These are phyloP conservation scores for Alternaria sp. DNA, from an alignment of 2,329 filamentous ascomycete species.

Conservation along the genomic window DNA sequence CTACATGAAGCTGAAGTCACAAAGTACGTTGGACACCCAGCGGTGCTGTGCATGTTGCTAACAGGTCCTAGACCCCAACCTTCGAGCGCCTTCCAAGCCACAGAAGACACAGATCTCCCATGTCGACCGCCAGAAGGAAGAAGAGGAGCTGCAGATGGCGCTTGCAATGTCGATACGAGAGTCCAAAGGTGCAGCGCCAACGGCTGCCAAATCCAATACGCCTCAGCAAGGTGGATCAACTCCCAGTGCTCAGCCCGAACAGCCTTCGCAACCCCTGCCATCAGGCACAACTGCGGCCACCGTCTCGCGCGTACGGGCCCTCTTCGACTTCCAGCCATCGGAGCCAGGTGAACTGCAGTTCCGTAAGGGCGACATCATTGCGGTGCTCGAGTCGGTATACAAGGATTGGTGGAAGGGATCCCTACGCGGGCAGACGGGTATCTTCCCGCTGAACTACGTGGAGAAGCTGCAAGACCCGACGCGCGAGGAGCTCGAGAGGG, in stretches of 20 bases:
- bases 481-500: constrained; percentile 88
- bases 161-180: constrained; percentile 92
- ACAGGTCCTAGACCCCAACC: constrained; percentile 74
- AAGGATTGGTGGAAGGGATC: constrained; percentile 99
- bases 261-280: constrained; percentile 66
- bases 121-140: constrained; percentile 89
- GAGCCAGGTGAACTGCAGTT: constrained; percentile 96
- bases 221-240: constrained; percentile 45
- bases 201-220: constrained; percentile 54
- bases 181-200: constrained; percentile 62
- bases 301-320: constrained; percentile 88
- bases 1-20: constrained; percentile 82
- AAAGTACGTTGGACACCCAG: constrained; percentile 56
- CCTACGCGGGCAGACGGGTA: constrained; percentile 91
- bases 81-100: constrained; percentile 91
- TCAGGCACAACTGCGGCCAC: constrained; percentile 94
- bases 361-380: constrained; percentile 95
- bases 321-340: constrained; percentile 94
- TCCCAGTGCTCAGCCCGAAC: constrained; percentile 42
- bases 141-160: constrained; percentile 96
- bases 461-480: constrained; percentile 97
- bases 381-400: constrained; percentile 95
- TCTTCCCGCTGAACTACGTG: constrained; percentile 98
- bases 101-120: constrained; percentile 92
- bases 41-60: constrained; percentile 9